phyloP scores from a whole-genome alignment of 2,329 filamentous ascomycete genomes.

The Biscogniauxia mediterranea region DNA sequence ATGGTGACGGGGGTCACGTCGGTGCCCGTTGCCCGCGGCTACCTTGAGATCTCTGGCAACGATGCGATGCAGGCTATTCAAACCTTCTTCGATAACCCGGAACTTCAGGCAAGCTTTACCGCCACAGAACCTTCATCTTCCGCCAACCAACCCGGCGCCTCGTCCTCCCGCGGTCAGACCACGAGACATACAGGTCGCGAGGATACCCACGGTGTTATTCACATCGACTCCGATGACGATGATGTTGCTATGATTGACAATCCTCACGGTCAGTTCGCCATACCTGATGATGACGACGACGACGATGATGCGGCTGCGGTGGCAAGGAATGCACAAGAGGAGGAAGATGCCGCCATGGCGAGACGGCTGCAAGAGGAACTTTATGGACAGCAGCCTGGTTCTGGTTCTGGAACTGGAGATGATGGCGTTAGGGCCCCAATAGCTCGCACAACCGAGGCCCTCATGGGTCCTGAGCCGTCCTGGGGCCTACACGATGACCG shows the following conservation, averaged over 20 bases:
- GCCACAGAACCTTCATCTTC: slow-evolving; percentile 37
- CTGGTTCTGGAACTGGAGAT: slow-evolving; percentile 31
- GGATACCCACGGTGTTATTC: slow-evolving; percentile 62
- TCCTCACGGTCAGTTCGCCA: slow-evolving; percentile 33
- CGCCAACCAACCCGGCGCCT: slow-evolving; percentile 34
- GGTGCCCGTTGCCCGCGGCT: slow-evolving; percentile 73
- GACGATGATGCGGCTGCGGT: slow-evolving; percentile 42
- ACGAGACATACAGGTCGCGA: slow-evolving; percentile 40
- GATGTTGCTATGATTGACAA: slow-evolving; percentile 43
- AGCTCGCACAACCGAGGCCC: slow-evolving; percentile 83
- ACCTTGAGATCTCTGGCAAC: slow-evolving; percentile 80
- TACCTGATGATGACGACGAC: slow-evolving; percentile 36
- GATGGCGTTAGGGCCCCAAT: slow-evolving; percentile 79
- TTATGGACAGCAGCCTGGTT: slow-evolving; percentile 53
- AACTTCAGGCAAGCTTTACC: slow-evolving; percentile 54
- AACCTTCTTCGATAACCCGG: slow-evolving; percentile 87
- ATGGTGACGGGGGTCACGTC: slow-evolving; percentile 71
- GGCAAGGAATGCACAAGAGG: slow-evolving; percentile 56
- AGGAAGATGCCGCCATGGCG: slow-evolving; percentile 93
- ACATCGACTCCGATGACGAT: slow-evolving; percentile 73
- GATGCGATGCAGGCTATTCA: slow-evolving; percentile 84
- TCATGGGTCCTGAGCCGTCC: slow-evolving; percentile 68
- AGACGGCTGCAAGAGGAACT: slow-evolving; percentile 88
- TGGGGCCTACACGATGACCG: slow-evolving; percentile 54
- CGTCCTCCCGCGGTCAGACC: slow-evolving; percentile 22